These are phyloP conservation scores for Metrosideros polymorpha DNA, from an alignment of 441 rosid species.

Conservation along the genomic window DNA sequence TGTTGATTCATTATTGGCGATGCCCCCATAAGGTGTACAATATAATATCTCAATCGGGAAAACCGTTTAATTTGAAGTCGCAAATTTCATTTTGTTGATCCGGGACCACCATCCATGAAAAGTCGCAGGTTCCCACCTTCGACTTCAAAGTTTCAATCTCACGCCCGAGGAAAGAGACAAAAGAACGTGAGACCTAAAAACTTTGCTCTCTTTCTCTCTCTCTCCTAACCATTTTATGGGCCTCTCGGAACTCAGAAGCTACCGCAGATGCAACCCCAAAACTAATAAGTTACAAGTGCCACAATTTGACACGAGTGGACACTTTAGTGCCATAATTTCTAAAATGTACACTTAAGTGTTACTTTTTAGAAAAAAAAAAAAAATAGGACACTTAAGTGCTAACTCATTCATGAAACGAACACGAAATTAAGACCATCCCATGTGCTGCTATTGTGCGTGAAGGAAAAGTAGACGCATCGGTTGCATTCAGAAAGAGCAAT, in stretches of 20 bases:
- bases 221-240: neutral
- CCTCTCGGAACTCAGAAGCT: neutral
- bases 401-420: too few relatives aligned
- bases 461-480: too few relatives aligned
- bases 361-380: too few relatives aligned
- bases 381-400: too few relatives aligned
- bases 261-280: neutral
- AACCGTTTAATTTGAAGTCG: neutral
- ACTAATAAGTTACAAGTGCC: too few relatives aligned
- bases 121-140: neutral
- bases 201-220: neutral
- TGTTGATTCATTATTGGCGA: neutral
- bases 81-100: neutral
- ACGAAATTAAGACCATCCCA: too few relatives aligned
- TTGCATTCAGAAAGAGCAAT: too few relatives aligned
- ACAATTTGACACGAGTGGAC: too few relatives aligned
- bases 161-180: too few relatives aligned
- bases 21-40: neutral
- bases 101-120: neutral
- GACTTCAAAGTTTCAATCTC: neutral
- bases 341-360: too few relatives aligned
- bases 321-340: too few relatives aligned
- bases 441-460: too few relatives aligned
- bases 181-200: neutral
- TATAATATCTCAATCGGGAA: neutral